phyloP scores from a whole-genome alignment of 2,329 filamentous ascomycete species.

The Lomentospora prolificans region DNA sequence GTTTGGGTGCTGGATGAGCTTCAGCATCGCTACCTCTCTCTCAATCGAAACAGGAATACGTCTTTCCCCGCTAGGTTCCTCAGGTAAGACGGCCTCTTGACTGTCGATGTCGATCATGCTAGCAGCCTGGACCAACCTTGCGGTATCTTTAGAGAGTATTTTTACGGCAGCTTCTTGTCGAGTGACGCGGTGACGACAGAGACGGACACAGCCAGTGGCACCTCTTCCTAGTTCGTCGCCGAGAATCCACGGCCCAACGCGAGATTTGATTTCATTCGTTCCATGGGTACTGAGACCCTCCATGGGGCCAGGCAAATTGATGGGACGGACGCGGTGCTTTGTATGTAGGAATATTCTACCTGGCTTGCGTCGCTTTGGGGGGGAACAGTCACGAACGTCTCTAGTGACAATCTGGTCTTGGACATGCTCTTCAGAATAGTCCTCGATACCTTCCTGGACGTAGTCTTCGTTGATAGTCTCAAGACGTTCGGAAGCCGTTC shows the following conservation, averaged over 20 bases:
- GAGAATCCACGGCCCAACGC: conserved; percentile 89
- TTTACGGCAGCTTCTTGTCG: conserved; percentile 84
- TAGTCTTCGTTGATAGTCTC: background rate
- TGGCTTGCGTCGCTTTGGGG: background rate
- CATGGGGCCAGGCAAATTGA: background rate
- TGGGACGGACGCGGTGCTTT: background rate
- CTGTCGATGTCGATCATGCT: conserved; percentile 77
- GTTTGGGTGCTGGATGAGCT: conserved; percentile 88
- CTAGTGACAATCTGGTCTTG: background rate
- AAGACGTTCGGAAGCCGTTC: background rate
- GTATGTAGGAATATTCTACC: background rate
- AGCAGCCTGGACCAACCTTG: conserved; percentile 71
- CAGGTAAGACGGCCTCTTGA: conserved; percentile 50
- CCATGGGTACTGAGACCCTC: conserved; percentile 8
- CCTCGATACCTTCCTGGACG: background rate
- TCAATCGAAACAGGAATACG: conserved; percentile 83
- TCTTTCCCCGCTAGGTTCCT: conserved; percentile 49
- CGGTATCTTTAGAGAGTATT: conserved; percentile 79
- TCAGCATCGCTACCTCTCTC: conserved; percentile 93
- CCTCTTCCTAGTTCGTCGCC: conserved; percentile 84
- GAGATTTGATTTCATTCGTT: conserved; percentile 48
- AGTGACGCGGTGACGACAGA: conserved; percentile 71
- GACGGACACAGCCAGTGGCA: conserved; percentile 76
- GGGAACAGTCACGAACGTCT: background rate
- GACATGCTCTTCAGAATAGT: background rate